Evolutionary conservation across 257 asterid species (phyloP).

Genomic region (Gentiana macrophylla): DNA sequence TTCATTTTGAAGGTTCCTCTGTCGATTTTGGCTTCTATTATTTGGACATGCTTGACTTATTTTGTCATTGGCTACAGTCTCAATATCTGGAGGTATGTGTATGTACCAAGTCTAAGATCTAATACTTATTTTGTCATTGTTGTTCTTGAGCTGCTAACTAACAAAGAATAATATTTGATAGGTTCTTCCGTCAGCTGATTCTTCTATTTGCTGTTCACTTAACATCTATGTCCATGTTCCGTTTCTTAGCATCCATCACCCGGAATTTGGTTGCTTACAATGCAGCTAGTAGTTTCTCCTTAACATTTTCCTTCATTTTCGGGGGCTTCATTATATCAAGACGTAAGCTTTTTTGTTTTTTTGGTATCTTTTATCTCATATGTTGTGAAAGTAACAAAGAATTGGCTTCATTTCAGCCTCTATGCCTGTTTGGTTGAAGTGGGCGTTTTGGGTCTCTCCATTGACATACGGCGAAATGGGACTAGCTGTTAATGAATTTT

Average conservation of each 20-base stretch:
- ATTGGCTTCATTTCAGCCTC: conserved; percentile 36
- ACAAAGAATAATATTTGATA: conserved; percentile 5
- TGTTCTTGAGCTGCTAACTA: neutral
- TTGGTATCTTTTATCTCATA: neutral
- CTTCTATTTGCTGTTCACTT: conserved; percentile 40
- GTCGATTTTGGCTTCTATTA: conserved; percentile 29
- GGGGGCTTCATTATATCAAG: conserved; percentile 55
- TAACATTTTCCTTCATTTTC: conserved; percentile 25
- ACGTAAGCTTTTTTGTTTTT: conserved; percentile 20
- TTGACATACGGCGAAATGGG: conserved; percentile 61
- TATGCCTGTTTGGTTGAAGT: conserved; percentile 54
- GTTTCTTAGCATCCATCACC: conserved; percentile 47
- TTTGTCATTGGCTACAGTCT: conserved; percentile 46
- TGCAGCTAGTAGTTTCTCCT: conserved; percentile 29
- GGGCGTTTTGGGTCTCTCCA: conserved; percentile 75
- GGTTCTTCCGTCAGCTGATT: conserved; percentile 48
- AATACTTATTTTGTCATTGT: no score
- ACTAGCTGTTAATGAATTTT: conserved; percentile 53
- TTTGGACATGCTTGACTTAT: conserved; percentile 53
- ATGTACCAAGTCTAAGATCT: conserved; percentile 3
- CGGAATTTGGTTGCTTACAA: conserved; percentile 37
- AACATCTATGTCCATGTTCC: conserved; percentile 46
- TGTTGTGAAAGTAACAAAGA: neutral
- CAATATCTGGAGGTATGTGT: conserved; percentile 58
- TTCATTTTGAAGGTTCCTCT: conserved; percentile 44